Evolutionary conservation across 2,329 filamentous ascomycete genomes (phyloP), one percentile per base, ranked within the genome.

Genomic region (Falciphora oryzae): DNA sequence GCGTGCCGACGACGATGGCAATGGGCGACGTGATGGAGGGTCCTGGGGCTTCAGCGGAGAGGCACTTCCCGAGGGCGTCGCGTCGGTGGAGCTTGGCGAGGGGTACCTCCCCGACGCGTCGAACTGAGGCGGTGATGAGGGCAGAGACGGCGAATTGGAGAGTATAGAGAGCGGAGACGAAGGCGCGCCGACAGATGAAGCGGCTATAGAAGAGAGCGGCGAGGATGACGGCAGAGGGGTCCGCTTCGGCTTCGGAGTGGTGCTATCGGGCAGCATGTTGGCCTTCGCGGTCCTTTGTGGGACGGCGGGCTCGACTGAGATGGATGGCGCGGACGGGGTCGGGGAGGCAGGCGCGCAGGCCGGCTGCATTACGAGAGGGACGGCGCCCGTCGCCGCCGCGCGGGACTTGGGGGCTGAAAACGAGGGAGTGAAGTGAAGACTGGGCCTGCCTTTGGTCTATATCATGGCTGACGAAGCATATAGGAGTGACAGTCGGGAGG

Each of bases 111-210:
- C 75, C 14, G 77, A 73, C 11, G 75, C 72, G 65, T 81, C 79
- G 38, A 70, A 63, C 63, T 74, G 69, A 27, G 74, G 68, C 56
- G 75, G 73, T 58, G 81, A 78, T n/a, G 81, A 79, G 32, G 78
- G 81, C 53, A 80, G 71, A 14, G 82, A 83, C 1, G 84, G 84
- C 28, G 84, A 84, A 61, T 79, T 77, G 28, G 82, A 83, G 61
- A 86, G 77, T 35, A 79, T 73, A 2, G 84, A 85, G 57, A 86
- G 78, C 44, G 84, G 83, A 44, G 84, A 86, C 2, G 81, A 85
- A 31, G 78, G 79, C 16, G 78, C 70, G 4, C 68, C 66, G 18
- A 67, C 65, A 6, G 59, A 56, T 22, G 59, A 62, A 16, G 57
- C 25, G 27, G 28, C 50, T 25, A 63, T 16, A 27, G 61, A 63